These are phyloP conservation scores for Globisporangium perplexum DNA, from an alignment of 352 stramenopile species.

Conservation along the genomic window DNA sequence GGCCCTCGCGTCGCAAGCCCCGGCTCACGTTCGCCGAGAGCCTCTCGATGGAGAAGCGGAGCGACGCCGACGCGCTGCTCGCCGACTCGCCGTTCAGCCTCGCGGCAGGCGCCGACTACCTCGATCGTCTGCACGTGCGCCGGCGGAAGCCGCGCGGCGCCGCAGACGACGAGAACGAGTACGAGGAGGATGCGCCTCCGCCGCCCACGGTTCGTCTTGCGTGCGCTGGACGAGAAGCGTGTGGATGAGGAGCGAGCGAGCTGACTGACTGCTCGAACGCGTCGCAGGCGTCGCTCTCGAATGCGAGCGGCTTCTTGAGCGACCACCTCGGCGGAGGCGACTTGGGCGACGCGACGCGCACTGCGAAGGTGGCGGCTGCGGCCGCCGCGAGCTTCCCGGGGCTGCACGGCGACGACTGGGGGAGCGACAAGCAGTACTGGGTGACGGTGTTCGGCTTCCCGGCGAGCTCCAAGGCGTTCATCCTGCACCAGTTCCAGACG, in stretches of 20 bases:
- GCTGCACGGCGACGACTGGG: slow-evolving; percentile 65
- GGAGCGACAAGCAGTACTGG: slow-evolving; percentile 79
- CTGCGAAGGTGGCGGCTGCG: background rate
- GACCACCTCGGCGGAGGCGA: slow-evolving; percentile 26
- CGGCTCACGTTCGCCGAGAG: slow-evolving; percentile 65
- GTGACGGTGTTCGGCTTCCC: slow-evolving; percentile 79
- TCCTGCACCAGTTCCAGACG: slow-evolving; percentile 73
- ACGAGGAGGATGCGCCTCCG: slow-evolving; percentile 48
- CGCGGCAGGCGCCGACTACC: slow-evolving; percentile 13
- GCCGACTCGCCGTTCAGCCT: slow-evolving; percentile 68
- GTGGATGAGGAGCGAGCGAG: background rate
- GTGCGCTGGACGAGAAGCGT: background rate
- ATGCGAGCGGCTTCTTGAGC: slow-evolving; percentile 33
- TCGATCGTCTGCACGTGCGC: slow-evolving; percentile 39
- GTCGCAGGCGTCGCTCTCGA: slow-evolving; percentile 35
- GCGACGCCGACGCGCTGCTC: slow-evolving; percentile 31
- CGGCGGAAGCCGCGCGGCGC: slow-evolving; percentile 37
- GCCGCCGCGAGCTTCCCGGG: slow-evolving; percentile 32
- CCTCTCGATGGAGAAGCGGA: slow-evolving; percentile 57
- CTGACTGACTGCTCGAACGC: background rate
- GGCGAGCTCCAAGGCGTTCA: slow-evolving; percentile 47
- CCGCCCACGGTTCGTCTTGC: slow-evolving; percentile 37
- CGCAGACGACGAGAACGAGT: slow-evolving; percentile 15
- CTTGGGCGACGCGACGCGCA: slow-evolving; percentile 10
- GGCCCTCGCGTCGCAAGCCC: slow-evolving; percentile 20